Evolutionary conservation across 2,329 filamentous ascomycete genomes (phyloP).

Genomic region (Hymenoscyphus repandus): DNA sequence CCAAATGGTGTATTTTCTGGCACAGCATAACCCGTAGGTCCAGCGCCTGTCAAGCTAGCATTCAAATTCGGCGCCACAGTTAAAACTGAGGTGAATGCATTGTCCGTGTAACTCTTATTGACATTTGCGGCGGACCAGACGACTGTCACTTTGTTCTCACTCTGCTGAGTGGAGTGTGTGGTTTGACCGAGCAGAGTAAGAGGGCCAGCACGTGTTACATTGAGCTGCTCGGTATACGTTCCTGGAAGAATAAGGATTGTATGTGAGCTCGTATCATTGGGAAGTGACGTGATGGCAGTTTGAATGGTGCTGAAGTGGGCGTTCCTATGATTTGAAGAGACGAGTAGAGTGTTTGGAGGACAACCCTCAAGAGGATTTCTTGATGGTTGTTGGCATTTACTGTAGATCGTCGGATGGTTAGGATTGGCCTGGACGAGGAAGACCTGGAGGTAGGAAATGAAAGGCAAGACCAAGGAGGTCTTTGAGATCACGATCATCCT

Average conservation of each 20-base stretch:
- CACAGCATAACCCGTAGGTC: conserved; percentile 56
- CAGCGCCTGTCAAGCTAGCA: conserved; percentile 55
- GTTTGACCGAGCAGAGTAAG: conserved; percentile 55
- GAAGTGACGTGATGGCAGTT: conserved; percentile 32
- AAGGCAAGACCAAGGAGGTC: no score
- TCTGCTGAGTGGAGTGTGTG: conserved; percentile 17
- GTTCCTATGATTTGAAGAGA: conserved; percentile 31
- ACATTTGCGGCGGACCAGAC: conserved; percentile 52
- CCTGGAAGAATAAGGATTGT: conserved; percentile 57
- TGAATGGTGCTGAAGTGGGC: conserved; percentile 38
- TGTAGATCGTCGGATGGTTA: no score
- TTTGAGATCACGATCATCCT: no score
- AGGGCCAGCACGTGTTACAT: conserved; percentile 56
- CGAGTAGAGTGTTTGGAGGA: conserved; percentile 37
- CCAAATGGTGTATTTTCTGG: conserved; percentile 58
- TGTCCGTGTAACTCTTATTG: conserved; percentile 41
- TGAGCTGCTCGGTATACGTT: conserved; percentile 54
- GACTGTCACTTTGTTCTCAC: conserved; percentile 46
- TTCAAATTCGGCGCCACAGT: conserved; percentile 61
- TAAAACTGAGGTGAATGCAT: conserved; percentile 56
- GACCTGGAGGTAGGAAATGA: no score
- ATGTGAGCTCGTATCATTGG: conserved; percentile 24
- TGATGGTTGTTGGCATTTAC: conserved; percentile 10
- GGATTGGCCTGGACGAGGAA: no score
- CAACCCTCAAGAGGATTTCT: conserved; percentile 34